phyloP scores from a whole-genome alignment of 2,329 filamentous ascomycete species.

The Alternaria conjuncta region DNA sequence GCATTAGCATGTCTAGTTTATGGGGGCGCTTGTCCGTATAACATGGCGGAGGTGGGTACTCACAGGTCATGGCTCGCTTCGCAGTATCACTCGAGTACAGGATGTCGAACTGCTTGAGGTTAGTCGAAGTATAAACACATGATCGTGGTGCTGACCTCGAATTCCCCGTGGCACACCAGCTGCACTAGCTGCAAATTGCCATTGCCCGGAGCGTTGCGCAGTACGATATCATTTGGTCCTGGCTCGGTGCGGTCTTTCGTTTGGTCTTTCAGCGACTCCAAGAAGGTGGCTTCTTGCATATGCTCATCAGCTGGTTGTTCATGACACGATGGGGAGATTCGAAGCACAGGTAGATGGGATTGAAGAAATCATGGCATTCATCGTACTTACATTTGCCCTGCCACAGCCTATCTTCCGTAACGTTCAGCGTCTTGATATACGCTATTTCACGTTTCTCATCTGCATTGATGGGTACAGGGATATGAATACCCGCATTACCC shows the following conservation, averaged over 20 bases:
- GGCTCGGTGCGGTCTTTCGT: conserved; percentile 43
- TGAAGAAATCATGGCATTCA: background rate
- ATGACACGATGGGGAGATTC: background rate
- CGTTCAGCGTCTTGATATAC: conserved; percentile 71
- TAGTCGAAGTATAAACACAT: background rate
- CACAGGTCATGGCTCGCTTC: conserved; percentile 58
- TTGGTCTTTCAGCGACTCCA: conserved; percentile 67
- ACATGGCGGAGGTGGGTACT: conserved; percentile 19
- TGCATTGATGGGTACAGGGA: conserved; percentile 67
- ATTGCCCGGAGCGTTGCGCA: conserved; percentile 65
- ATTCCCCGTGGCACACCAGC: conserved; percentile 84
- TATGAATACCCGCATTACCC: conserved; percentile 77
- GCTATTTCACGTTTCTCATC: conserved; percentile 67
- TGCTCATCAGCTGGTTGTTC: conserved; percentile 19
- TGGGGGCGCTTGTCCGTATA: background rate
- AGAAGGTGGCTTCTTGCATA: conserved; percentile 62
- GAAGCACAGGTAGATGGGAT: too few species aligned
- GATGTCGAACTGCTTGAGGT: conserved; percentile 73
- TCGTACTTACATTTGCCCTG: conserved; percentile 69
- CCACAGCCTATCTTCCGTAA: conserved; percentile 74
- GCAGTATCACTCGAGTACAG: conserved; percentile 83
- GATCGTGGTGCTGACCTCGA: conserved; percentile 60
- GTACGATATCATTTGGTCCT: conserved; percentile 51
- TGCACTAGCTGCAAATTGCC: conserved; percentile 89
- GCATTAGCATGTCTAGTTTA: conserved; percentile 13